Base-by-base conservation (phyloP, 2,329 filamentous ascomycete genomes). In the Colletotrichum orchidophilum region DNA sequence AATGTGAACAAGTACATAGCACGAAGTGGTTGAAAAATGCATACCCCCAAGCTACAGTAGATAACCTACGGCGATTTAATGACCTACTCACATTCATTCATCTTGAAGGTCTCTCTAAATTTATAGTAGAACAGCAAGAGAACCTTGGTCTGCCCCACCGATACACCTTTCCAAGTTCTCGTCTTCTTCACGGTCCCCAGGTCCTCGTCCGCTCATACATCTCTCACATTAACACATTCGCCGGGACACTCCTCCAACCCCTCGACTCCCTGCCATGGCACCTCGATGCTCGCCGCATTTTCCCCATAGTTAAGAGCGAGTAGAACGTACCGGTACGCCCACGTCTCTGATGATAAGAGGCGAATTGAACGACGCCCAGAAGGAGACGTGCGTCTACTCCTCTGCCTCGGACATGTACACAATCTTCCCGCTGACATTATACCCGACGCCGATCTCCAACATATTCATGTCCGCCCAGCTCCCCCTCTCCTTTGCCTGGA, bases 281-380 rank as follows among this genome's bases (percentile, higher is more conserved):
- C 31, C 13, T 68, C 52, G 18, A 75, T 73, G 21, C 61, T 39
- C 21, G 35, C 26, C 27, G 18, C 69, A 39, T 65, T 63, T 5
- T 59, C 66, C 24, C 67, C 63, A 29, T 72, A 70, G 31, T 76
- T 75, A 18, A 76, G 35, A 21, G 70, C 75, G 15, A 75, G 67
- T 21, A 73, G 63, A 18, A 74, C 70, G 26, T 66, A 52, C 2
- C 13, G 57, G 42, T 59, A 62, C 21, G 13, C 5, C 15, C 74
- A 70, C 33, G 64, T 71, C 50, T 73, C 49, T 81, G 58, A 85
- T 82, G 33, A 85, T 82, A 3, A 85, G 76, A 13, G 83, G 83
- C 0, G 81, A 83, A 73, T 85, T 85, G 57, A 84, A 80, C 59
- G 83, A 82, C 0, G 83, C 81, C 83, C 83, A 85, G 74, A 85